Evolutionary conservation across 805 yeast species (phyloP).

Genomic region (Starmerella davenportii): DNA sequence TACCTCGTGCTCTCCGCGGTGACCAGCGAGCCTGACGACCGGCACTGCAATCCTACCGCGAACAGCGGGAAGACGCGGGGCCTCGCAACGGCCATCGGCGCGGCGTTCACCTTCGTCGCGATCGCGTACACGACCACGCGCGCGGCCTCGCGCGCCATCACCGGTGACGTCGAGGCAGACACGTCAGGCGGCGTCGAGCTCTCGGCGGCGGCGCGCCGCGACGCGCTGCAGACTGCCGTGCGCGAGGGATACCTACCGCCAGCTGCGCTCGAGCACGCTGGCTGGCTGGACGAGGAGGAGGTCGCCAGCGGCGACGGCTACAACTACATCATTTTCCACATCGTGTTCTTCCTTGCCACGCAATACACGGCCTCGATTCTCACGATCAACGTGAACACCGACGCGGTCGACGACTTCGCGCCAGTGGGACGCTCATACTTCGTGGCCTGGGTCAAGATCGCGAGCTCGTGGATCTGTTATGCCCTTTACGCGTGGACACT

Average conservation of each 20-base stretch:
- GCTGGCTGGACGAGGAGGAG: constrained; percentile 36
- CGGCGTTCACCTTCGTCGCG: constrained; percentile 82
- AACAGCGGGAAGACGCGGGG: constrained; percentile 83
- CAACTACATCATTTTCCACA: constrained; percentile 44
- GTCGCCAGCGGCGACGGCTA: constrained; percentile 13
- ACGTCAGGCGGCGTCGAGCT: constrained; percentile 6
- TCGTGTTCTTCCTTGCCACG: constrained; percentile 85
- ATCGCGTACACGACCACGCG: constrained; percentile 94
- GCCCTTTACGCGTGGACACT: constrained; percentile 76
- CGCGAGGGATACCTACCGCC: constrained; percentile 89
- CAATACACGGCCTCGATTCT: constrained; percentile 89
- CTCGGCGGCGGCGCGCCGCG: constrained; percentile 31
- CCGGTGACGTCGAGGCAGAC: constrained; percentile 25
- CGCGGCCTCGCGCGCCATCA: constrained; percentile 55
- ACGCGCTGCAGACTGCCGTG: constrained; percentile 87
- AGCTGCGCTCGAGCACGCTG: constrained; percentile 62
- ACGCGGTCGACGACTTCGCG: constrained; percentile 69
- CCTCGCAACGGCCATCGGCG: constrained; percentile 72
- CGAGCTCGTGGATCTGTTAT: constrained; percentile 85
- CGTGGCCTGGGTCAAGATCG: constrained; percentile 83
- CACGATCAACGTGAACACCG: constrained; percentile 77
- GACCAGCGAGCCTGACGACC: constrained; percentile 91
- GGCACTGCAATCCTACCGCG: constrained; percentile 74
- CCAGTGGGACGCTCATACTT: constrained; percentile 97
- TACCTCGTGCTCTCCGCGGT: constrained; percentile 83